phyloP scores from a whole-genome alignment of 805 yeast species.

The Candida odintsovae region DNA sequence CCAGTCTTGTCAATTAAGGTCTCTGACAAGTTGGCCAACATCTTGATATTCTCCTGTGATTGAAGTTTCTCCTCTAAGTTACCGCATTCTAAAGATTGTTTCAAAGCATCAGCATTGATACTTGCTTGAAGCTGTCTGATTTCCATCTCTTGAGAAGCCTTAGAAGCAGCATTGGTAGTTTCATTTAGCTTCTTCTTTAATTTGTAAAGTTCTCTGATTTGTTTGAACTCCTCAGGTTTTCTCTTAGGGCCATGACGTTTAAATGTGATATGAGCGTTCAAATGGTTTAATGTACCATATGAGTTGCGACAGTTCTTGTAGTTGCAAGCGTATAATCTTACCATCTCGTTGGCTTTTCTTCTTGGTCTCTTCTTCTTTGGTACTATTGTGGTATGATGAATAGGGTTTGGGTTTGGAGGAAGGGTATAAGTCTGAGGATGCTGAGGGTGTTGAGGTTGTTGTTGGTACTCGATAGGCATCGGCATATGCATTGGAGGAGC shows the following conservation, averaged over 20 bases:
- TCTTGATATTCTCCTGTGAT: constrained; percentile 8
- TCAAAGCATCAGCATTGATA: not conserved
- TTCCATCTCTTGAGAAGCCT: not conserved
- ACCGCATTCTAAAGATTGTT: constrained; percentile 1
- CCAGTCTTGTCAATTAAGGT: constrained; percentile 5
- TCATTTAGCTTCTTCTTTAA: constrained; percentile 29
- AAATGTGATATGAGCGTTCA: constrained; percentile 48
- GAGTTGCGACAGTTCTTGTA: constrained; percentile 43
- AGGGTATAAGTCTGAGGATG: not conserved
- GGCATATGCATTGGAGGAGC: not conserved
- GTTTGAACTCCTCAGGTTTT: constrained; percentile 48
- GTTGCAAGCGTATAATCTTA: constrained; percentile 46
- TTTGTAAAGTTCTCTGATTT: constrained; percentile 40
- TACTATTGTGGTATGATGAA: not conserved
- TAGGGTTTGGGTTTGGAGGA: not conserved
- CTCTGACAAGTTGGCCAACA: constrained; percentile 15
- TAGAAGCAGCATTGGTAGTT: not conserved
- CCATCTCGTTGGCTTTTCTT: constrained; percentile 49
- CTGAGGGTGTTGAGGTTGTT: not conserved
- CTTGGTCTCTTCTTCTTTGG: constrained; percentile 41
- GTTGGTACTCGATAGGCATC: not conserved
- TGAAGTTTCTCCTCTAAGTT: not conserved
- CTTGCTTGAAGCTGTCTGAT: not conserved
- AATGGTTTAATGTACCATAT: constrained; percentile 55
- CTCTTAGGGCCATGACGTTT: constrained; percentile 52